These are phyloP conservation scores for Aureobasidium subglaciale DNA, from an alignment of 2,329 filamentous ascomycete genomes.

Conservation along the genomic window DNA sequence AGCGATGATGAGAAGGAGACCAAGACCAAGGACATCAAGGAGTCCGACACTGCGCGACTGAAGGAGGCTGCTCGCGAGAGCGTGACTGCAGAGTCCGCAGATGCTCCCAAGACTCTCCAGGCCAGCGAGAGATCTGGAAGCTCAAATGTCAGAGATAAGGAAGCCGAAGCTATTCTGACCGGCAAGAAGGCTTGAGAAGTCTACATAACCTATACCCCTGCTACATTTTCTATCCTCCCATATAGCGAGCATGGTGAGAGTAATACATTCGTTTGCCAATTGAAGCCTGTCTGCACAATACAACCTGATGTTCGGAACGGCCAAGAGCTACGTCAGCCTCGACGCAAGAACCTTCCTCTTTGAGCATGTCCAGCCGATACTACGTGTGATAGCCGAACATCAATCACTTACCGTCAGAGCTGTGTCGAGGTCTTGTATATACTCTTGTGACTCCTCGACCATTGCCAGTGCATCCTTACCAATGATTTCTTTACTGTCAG, in stretches of 20 bases:
- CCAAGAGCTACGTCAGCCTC: neutral
- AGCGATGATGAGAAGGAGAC: constrained; percentile 84
- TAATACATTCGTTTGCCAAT: neutral
- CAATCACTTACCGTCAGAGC: no score
- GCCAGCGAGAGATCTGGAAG: constrained; percentile 36
- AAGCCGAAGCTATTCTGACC: constrained; percentile 38
- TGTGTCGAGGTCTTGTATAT: neutral
- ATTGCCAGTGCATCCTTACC: no score
- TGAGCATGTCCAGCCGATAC: neutral
- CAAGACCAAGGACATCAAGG: constrained; percentile 57
- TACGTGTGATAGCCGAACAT: neutral
- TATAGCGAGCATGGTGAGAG: neutral
- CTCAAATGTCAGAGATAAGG: constrained; percentile 38
- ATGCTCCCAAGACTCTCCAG: constrained; percentile 25
- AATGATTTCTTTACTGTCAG: constrained; percentile 3
- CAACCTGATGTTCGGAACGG: neutral
- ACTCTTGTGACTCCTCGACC: no score
- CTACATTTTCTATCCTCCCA: neutral
- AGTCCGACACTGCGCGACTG: constrained; percentile 45
- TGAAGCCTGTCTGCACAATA: no score
- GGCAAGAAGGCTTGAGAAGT: constrained; percentile 16
- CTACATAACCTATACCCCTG: neutral
- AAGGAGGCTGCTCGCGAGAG: constrained; percentile 45
- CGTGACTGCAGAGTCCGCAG: constrained; percentile 42
- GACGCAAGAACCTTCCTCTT: neutral